These are phyloP conservation scores for Neohortaea acidophila DNA, from an alignment of 495 filamentous ascomycete species.

Conservation along the genomic window DNA sequence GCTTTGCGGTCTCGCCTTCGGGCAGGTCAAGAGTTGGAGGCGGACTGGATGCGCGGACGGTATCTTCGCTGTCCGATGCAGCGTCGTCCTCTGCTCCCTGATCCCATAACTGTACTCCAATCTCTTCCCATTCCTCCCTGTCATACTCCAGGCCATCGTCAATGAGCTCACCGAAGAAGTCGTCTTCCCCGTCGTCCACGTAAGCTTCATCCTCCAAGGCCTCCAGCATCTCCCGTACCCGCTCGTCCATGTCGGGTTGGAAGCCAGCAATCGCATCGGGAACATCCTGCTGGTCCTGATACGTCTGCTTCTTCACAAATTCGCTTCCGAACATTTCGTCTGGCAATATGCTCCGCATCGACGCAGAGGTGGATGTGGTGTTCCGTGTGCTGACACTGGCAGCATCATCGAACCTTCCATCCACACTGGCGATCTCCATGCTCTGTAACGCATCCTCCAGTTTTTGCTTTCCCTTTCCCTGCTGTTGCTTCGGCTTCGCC, in stretches of 20 bases:
- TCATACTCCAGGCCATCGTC: conserved; percentile 60
- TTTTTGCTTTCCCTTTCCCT: conserved; percentile 52
- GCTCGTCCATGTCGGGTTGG: conserved; percentile 95
- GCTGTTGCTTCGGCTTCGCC: conserved; percentile 44
- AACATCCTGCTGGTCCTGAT: conserved; percentile 86
- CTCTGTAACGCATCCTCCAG: conserved; percentile 71
- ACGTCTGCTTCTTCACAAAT: conserved; percentile 55
- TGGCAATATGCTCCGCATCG: conserved; percentile 40
- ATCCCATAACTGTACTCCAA: conserved; percentile 28
- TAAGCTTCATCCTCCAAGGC: conserved; percentile 93
- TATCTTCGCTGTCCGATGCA: conserved; percentile 91
- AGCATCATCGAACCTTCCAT: too few relatives aligned
- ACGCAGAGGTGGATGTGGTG: conserved; percentile 13
- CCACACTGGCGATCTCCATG: conserved; percentile 44
- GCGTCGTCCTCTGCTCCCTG: conserved; percentile 36
- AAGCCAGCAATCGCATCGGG: conserved; percentile 86
- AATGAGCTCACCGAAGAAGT: conserved; percentile 63
- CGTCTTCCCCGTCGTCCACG: conserved; percentile 65
- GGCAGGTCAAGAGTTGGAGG: conserved; percentile 1
- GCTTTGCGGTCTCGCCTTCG: conserved; percentile 6
- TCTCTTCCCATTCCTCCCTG: conserved; percentile 40
- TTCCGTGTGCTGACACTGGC: conserved; percentile 16
- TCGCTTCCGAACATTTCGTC: conserved; percentile 56
- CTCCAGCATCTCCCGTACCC: conserved; percentile 80
- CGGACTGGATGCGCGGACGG: conserved; percentile 46